Evolutionary conservation across 2,329 filamentous ascomycete species (phyloP), one percentile per base, ranked within the genome.

Genomic region (Ceratocystis alfenasii): DNA sequence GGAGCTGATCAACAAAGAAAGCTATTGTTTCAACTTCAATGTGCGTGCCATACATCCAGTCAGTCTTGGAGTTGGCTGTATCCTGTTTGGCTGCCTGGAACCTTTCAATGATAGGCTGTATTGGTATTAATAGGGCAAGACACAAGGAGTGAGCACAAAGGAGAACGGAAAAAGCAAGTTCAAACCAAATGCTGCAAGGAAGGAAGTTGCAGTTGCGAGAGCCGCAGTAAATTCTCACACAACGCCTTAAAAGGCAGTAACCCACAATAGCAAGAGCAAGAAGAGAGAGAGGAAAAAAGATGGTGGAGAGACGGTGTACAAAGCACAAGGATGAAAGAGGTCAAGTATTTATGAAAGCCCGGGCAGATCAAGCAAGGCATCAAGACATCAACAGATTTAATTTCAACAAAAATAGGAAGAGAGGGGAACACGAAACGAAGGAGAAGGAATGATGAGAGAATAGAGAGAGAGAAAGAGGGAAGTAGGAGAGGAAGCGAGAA

Each of bases 371-470:
- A 25, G 55, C 55, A 36, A 59, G 55, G 48, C 48, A 53, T n/a
- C 28, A 59, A 59, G 55, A 59, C 22, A 59, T 53, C 48, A 53
- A 53, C 10, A 36, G 55, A 59, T 59, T 59, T 59, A 12, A 59
- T 59, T n/a, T 59, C 55, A 59, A 20, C 28, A 59, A 59, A 59
- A 59, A 59, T 33, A 59, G 30, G 33, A 59, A n/a, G 17, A 17
- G 28, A 36, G 55, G 30, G 55, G 55, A 59, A 59, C 55, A 53
- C 10, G 10, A 28, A 36, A 53, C 25, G 22, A 53, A 20, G 3
- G 55, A n/a, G 55, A 59, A 59, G 55, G 55, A 64, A 64, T n/a
- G 36, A 57, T 57, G 46, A 25, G 28, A n/a, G 30, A 57, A 64
- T 17, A 64, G 28, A n/a, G 33, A 17, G 57, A 48, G 46, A n/a